Evolutionary conservation across 2,329 filamentous ascomycete species (phyloP), one percentile per base, ranked within the genome.

Genomic region (Exophiala phaeomuriformis): DNA sequence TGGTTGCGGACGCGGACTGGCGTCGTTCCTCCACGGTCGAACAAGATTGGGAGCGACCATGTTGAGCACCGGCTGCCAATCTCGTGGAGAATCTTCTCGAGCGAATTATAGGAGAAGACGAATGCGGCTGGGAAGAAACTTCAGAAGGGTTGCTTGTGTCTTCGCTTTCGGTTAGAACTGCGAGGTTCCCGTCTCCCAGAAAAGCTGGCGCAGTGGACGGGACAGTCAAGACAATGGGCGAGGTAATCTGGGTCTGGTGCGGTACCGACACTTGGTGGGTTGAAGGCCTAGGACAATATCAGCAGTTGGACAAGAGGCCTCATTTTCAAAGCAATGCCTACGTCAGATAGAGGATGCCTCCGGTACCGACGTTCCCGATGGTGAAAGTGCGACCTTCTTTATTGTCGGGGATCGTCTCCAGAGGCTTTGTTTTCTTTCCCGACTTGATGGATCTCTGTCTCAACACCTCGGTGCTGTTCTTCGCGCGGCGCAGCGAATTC

Each of bases 291-390:
- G 36, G 19, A 46, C 19, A 43, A 45, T 9, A 43, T 51, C 36
- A 51, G 42, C 33, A 51, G 12, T 1, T 7, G 28, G 6, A 32
- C 10, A 4, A n/a, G 28, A 45, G 32, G 6, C 4, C n/a, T 32
- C 29, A 2, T 9, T 9, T 28, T 28, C 19, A n/a, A 7, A 45
- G 28, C 7, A 37, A 49, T n/a, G 27, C 49, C 8, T 40, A 51
- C 50, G 52, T 86, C 61, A 91, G 68, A 69, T 89, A 91, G 69
- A 91, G 88, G 66, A 84, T 83, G 37, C 87, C 87, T 70, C 90
- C 89, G 66, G 89, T 87, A 28, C 86, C 86, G 55, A 91, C 86
- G 68, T 90, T 90, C 47, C 84, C 82, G 51, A 91, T 87, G 1
- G 85, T 83, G 67, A 91, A 90, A 64, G 88, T 83, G 51, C 84